A percentile compares a stretch with the other conserved stretches of the same genome.
phyloP scores from a whole-genome alignment of 2,329 filamentous ascomycete species.

The Exophiala dermatitidis region DNA sequence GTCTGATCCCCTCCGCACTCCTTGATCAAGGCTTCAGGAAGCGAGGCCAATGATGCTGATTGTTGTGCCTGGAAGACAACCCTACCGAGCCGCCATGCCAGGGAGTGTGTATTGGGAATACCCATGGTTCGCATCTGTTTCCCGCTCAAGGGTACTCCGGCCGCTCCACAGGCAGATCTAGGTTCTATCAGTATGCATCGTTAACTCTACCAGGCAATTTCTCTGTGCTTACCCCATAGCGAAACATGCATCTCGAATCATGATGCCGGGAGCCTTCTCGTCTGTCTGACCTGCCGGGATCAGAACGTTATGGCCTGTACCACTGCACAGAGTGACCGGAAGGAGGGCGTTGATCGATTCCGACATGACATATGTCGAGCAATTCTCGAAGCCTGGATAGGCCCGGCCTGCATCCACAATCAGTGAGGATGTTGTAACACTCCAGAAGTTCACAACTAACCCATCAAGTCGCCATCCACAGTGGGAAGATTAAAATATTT shows the following conservation, averaged over 20 bases:
- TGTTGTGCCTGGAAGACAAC: slow-evolving; percentile 43
- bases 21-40: slow-evolving; percentile 53
- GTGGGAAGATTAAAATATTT: slow-evolving; percentile 32
- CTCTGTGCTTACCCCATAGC: slow-evolving; percentile 28
- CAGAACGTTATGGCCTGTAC: slow-evolving; percentile 38
- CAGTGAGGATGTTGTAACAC: slow-evolving; percentile 1
- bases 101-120: slow-evolving; percentile 38
- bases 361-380: slow-evolving; percentile 38
- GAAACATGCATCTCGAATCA: slow-evolving; percentile 9
- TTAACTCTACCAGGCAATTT: slow-evolving; percentile 38
- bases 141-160: slow-evolving; percentile 36
- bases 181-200: slow-evolving; percentile 36
- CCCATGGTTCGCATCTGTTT: slow-evolving; percentile 32
- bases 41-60: slow-evolving; percentile 38
- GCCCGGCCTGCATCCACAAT: slow-evolving; percentile 32
- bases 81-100: slow-evolving; percentile 50
- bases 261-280: slow-evolving; percentile 35
- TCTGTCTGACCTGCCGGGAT: slow-evolving; percentile 38
- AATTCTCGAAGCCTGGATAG: slow-evolving; percentile 41
- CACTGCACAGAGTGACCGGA: slow-evolving; percentile 12
- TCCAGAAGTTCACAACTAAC: slow-evolving; percentile 11
- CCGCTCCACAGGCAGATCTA: slow-evolving; percentile 35
- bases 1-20: slow-evolving; percentile 29
- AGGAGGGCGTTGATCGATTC: slow-evolving; percentile 24
- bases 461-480: slow-evolving; percentile 43